Evolutionary conservation across 176 grass and related monocot species (phyloP).

Genomic region (Eleusine indica): DNA sequence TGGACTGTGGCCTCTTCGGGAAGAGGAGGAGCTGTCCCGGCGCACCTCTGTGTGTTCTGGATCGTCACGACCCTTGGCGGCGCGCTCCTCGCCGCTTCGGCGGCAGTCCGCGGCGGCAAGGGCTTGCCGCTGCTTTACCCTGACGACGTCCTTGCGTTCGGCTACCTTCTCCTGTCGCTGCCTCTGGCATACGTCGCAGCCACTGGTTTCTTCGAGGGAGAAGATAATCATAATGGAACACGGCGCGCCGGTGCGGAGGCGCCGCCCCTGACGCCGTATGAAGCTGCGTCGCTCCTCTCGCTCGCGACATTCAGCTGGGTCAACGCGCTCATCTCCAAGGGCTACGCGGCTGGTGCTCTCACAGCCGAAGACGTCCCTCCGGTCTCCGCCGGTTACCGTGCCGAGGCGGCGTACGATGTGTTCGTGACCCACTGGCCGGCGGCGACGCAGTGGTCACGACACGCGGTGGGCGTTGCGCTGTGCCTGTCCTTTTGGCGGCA

Average conservation of each 20-base stretch:
- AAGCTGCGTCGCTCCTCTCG: slow-evolving; percentile 44
- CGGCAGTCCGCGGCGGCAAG: background rate
- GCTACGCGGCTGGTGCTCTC: slow-evolving; percentile 23
- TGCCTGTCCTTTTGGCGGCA: slow-evolving; percentile 50
- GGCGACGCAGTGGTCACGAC: slow-evolving; percentile 6
- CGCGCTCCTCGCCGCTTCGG: slow-evolving; percentile 25
- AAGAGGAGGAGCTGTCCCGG: background rate
- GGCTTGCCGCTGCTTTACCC: slow-evolving; percentile 6
- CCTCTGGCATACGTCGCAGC: slow-evolving; percentile 31
- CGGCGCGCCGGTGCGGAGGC: no score
- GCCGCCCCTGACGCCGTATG: slow-evolving; percentile 6
- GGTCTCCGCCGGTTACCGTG: slow-evolving; percentile 12
- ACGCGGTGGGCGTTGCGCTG: slow-evolving; percentile 45
- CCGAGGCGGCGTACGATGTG: slow-evolving; percentile 21
- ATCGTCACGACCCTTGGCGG: slow-evolving; percentile 1
- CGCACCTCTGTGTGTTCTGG: slow-evolving; percentile 45
- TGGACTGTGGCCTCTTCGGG: background rate
- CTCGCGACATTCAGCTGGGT: slow-evolving; percentile 53
- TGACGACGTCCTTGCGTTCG: slow-evolving; percentile 33
- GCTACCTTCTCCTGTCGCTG: slow-evolving; percentile 22
- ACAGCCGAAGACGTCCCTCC: slow-evolving; percentile 27
- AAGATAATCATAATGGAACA: no score
- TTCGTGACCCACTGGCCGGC: slow-evolving; percentile 45
- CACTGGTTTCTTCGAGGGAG: background rate
- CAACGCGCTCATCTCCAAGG: slow-evolving; percentile 37